Base-by-base conservation (phyloP, 352 stramenopile species). In the Peronospora destructor region DNA sequence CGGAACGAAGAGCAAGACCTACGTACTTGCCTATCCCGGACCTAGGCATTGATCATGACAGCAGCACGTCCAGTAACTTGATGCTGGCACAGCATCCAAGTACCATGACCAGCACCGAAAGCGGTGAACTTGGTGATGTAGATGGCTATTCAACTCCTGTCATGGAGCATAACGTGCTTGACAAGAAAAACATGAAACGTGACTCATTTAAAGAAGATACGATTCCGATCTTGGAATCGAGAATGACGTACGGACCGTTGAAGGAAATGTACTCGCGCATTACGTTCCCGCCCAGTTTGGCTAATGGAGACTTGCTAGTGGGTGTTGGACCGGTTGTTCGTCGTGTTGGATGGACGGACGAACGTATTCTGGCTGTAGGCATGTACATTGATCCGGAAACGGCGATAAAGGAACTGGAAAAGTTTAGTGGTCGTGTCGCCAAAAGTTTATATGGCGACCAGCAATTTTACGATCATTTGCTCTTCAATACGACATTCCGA, bases 281-380 rank as follows among this genome's bases (percentile, higher is more conserved):
- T 34, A 88, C 76, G 45, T 91, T 91, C 50, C 81, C 81, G 13
- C 73, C 76, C 10, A 86, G 61, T 50, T 54, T 91, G 11, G 76
- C 76, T 3, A 91, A 85, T 49, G 76, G 76, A 7, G 81, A 91
- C 45, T 56, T 87, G 32, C 56, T 91, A 3, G 68, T 87, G 4
- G 81, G 81, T 8, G 81, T 91, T 5, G 81, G 76, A 0, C 78
- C 77, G 14, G 64, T 91, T 35, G 76, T 91, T 19, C 76, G 81
- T 0, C 77, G 81, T 19, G 79, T 91, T 65, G 77, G 77, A 12
- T 91, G 81, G 81, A 88, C 76, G 4, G 77, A 91, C 44, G 81
- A 91, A 53, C 77, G 77, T 4, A 91, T 91, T 43, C 50, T 91
- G 12, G 75, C 81, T 1, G 76, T 91, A 0, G 81, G 76, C 0